phyloP scores from a whole-genome alignment of 345 rosid species.

The Camelina laxa region DNA sequence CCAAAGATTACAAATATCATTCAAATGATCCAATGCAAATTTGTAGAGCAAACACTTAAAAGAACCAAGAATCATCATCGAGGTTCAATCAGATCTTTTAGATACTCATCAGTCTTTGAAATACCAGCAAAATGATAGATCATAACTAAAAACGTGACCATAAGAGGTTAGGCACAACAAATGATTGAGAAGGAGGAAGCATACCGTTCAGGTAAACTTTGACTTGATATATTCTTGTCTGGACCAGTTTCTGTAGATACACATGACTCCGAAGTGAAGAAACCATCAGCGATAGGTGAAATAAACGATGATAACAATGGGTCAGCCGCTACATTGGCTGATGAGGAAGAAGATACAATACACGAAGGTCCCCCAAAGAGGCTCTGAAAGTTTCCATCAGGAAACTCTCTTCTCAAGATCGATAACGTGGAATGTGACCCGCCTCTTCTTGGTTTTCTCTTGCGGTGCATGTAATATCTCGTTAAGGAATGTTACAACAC shows the following conservation, averaged over 20 bases:
- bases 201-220: constrained; percentile 61
- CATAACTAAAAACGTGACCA: neutral
- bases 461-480: constrained; percentile 70
- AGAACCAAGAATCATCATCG: neutral
- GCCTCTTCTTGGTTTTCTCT: constrained; percentile 81
- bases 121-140: neutral
- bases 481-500: constrained; percentile 60
- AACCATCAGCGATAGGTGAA: constrained; percentile 72
- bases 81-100: neutral
- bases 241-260: constrained; percentile 50
- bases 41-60: neutral
- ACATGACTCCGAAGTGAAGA: constrained; percentile 47
- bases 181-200: constrained; percentile 5
- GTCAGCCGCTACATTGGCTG: constrained; percentile 75
- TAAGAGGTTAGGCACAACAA: constrained; percentile 3
- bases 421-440: constrained; percentile 82
- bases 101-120: neutral
- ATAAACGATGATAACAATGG: constrained; percentile 89
- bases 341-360: constrained; percentile 56
- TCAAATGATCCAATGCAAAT: neutral
- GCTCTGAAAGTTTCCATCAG: constrained; percentile 84
- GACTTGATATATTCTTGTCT: constrained; percentile 54
- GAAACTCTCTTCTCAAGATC: constrained; percentile 79
- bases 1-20: neutral
- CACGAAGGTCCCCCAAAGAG: constrained; percentile 75